Evolutionary conservation across 805 yeast species (phyloP).

Genomic region (Monosporozyma yasuniensis): DNA sequence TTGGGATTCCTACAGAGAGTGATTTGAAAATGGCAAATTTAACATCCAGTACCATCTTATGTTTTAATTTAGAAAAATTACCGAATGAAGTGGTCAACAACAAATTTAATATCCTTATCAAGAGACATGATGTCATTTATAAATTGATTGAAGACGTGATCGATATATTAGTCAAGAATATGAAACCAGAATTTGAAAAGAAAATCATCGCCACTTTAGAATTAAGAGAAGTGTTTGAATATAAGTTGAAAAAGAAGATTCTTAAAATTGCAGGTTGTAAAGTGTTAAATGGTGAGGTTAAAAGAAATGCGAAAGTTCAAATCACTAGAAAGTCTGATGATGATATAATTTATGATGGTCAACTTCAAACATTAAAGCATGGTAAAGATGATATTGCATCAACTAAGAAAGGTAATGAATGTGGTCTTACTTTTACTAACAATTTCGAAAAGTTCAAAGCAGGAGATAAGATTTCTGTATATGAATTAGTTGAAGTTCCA

Average conservation of each 20-base stretch:
- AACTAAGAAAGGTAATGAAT: conserved; percentile 78
- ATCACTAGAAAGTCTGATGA: conserved; percentile 44
- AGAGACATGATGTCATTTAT: conserved; percentile 72
- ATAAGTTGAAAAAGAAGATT: conserved; percentile 51
- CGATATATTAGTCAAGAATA: conserved; percentile 44
- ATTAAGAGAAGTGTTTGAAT: conserved; percentile 62
- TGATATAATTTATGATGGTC: conserved; percentile 42
- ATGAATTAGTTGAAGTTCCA: conserved; percentile 54
- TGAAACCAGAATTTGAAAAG: conserved; percentile 59
- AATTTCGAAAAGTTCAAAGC: conserved; percentile 56
- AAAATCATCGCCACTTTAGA: conserved; percentile 60
- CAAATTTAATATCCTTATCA: conserved; percentile 51
- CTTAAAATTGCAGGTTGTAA: conserved; percentile 80
- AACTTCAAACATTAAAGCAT: conserved; percentile 64
- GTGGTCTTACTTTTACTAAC: conserved; percentile 67
- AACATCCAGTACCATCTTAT: conserved; percentile 63
- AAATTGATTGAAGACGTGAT: conserved; percentile 81
- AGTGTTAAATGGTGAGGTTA: conserved; percentile 59
- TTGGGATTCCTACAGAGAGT: conserved; percentile 63
- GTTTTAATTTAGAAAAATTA: conserved; percentile 60
- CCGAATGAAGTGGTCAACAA: conserved; percentile 51
- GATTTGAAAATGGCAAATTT: conserved; percentile 61
- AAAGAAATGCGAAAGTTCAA: conserved; percentile 48
- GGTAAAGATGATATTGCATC: conserved; percentile 71
- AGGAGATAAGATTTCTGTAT: conserved; percentile 70